These are phyloP conservation scores for Urostyla sp. DNA, from an alignment of 73 alveolate genomes.

Conservation along the genomic window DNA sequence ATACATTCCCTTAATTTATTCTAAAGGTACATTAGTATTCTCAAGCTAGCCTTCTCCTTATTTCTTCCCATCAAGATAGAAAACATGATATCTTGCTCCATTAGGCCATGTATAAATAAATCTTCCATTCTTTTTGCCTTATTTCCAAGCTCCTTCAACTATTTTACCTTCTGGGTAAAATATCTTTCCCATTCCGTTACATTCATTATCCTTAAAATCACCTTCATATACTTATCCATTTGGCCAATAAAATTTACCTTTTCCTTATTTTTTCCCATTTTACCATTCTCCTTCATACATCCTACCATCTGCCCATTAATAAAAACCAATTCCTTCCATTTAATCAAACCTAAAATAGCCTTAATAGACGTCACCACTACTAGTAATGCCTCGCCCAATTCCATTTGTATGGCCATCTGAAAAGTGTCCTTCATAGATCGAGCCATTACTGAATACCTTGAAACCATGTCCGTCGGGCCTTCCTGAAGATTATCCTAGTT, in stretches of 20 bases:
- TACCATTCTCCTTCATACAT: conserved; percentile 62
- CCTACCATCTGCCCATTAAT: conserved; percentile 55
- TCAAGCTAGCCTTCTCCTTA: conserved; percentile 62
- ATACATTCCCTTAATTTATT: conserved; percentile 30
- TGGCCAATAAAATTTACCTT: conserved; percentile 62
- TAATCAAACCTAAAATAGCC: conserved; percentile 47
- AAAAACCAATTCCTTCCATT: conserved; percentile 63
- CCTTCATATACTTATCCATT: conserved; percentile 74
- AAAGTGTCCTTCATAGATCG: conserved; percentile 61
- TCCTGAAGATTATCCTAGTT: not conserved
- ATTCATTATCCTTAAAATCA: conserved; percentile 61
- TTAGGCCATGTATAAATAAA: conserved; percentile 50
- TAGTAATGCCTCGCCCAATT: conserved; percentile 58
- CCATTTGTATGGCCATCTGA: conserved; percentile 51
- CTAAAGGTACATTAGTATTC: conserved; percentile 36
- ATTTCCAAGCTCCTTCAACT: conserved; percentile 54
- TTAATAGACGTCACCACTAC: conserved; percentile 58
- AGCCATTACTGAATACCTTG: conserved; percentile 43
- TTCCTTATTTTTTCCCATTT: conserved; percentile 36
- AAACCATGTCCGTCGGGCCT: conserved; percentile 68
- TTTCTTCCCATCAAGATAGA: conserved; percentile 62
- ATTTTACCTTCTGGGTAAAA: conserved; percentile 51
- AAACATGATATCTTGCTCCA: conserved; percentile 57
- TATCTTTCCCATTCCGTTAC: conserved; percentile 53
- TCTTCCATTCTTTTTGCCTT: conserved; percentile 56